Evolutionary conservation across 1,284 basidiomycete species (phyloP).

Genomic region (Trametes polyzona): DNA sequence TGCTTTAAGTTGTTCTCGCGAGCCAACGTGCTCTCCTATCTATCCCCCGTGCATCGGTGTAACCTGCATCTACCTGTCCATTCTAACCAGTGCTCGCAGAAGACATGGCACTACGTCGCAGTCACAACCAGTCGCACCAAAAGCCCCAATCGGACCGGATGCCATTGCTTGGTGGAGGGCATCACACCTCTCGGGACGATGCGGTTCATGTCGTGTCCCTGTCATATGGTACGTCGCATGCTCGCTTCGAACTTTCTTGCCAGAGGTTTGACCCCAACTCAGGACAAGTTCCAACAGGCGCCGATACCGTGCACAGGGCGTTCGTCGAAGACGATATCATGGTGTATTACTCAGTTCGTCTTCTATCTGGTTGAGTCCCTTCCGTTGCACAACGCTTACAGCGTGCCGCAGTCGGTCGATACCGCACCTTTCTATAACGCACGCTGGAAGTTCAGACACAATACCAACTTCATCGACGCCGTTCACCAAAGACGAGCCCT

Average conservation of each 20-base stretch:
- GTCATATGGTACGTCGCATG: background rate
- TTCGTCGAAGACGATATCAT: background rate
- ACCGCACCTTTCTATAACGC: background rate
- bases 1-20: too few relatives aligned
- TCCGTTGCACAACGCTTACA: background rate
- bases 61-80: too few relatives aligned
- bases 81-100: too few relatives aligned
- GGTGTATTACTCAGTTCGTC: constrained; percentile 1
- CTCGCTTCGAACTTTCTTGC: background rate
- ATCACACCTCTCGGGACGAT: background rate
- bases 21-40: too few relatives aligned
- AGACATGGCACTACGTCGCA: too few relatives aligned
- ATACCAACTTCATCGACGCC: background rate
- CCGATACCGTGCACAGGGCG: background rate
- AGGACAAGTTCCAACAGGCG: background rate
- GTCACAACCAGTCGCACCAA: too few relatives aligned
- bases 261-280: background rate
- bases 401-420: background rate
- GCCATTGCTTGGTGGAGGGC: background rate
- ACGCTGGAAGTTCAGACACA: constrained; percentile 5
- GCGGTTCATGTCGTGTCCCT: background rate
- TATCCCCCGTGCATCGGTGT: too few relatives aligned
- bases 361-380: background rate
- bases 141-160: background rate
- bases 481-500: background rate